Evolutionary conservation across 148 eudicot genomes (phyloP).

Genomic region (Vaccinium myrtillus): DNA sequence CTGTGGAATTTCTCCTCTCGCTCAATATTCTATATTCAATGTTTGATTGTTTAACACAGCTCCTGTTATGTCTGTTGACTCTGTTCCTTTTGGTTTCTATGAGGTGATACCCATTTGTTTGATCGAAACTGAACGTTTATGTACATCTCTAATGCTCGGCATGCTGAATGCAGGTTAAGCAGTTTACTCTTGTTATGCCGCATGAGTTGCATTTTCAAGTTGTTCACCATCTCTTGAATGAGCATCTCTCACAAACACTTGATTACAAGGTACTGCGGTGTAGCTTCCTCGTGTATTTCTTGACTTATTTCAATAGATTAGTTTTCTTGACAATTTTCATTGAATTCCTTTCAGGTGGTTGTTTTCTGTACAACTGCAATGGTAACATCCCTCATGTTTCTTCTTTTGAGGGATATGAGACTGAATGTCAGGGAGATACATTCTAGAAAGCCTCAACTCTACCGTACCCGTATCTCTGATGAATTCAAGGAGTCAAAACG

Average conservation of each 20-base stretch:
- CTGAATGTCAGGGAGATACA: slow-evolving; percentile 87
- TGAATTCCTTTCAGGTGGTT: slow-evolving; percentile 53
- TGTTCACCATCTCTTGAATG: slow-evolving; percentile 65
- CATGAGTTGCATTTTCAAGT: slow-evolving; percentile 77
- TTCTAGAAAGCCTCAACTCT: slow-evolving; percentile 82
- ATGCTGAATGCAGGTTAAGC: slow-evolving; percentile 63
- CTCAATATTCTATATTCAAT: not conserved
- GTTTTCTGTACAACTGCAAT: slow-evolving; percentile 85
- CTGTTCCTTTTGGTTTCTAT: not conserved
- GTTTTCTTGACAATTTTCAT: slow-evolving; percentile 16
- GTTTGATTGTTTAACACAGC: not conserved
- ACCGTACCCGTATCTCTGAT: slow-evolving; percentile 67
- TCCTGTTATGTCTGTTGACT: not conserved
- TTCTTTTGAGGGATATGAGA: slow-evolving; percentile 72
- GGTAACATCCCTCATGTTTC: slow-evolving; percentile 86
- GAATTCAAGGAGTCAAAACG: slow-evolving; percentile 85
- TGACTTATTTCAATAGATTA: not conserved
- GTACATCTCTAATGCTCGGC: not conserved
- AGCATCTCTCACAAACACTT: slow-evolving; percentile 52
- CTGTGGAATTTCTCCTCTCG: not conserved
- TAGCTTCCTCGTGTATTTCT: not conserved
- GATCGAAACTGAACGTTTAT: not conserved
- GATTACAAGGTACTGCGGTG: slow-evolving; percentile 65
- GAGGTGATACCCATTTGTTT: not conserved
- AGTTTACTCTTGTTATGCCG: slow-evolving; percentile 66